phyloP scores from a whole-genome alignment of 768 basidiomycete species.

The Lactarius psammicola region DNA sequence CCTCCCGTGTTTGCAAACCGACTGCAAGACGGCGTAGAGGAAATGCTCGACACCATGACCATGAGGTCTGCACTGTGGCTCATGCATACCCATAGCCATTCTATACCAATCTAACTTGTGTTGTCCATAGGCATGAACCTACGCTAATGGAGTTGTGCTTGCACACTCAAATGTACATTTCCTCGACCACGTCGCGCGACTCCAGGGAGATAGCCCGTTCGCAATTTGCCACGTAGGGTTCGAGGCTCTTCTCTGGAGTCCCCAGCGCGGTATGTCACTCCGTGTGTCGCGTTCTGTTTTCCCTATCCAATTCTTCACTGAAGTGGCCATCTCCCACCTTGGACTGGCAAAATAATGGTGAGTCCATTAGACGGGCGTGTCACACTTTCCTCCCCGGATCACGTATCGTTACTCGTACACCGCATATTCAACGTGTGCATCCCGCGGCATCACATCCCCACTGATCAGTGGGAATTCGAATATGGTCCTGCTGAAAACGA shows the following conservation, averaged over 20 bases:
- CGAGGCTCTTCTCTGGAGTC: slow-evolving; percentile 88
- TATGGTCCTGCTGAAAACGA: slow-evolving; percentile 81
- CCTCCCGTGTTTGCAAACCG: slow-evolving; percentile 79
- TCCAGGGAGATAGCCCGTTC: slow-evolving; percentile 85
- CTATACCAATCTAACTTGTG: slow-evolving; percentile 15
- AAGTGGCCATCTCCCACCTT: slow-evolving; percentile 1
- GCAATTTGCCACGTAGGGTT: slow-evolving; percentile 72
- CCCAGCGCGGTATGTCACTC: slow-evolving; percentile 75
- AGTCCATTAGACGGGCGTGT: slow-evolving; percentile 75
- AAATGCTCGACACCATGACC: slow-evolving; percentile 91
- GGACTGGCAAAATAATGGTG: slow-evolving; percentile 4
- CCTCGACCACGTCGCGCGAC: slow-evolving; percentile 56
- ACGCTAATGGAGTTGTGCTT: slow-evolving; percentile 85
- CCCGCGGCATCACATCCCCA: slow-evolving; percentile 86
- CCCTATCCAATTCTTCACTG: no score
- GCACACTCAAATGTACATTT: slow-evolving; percentile 80
- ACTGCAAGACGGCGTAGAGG: slow-evolving; percentile 72
- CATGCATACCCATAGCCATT: slow-evolving; percentile 29
- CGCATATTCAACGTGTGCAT: slow-evolving; percentile 97
- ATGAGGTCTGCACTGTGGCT: no score
- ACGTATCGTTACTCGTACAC: slow-evolving; percentile 85
- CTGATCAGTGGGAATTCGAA: slow-evolving; percentile 79
- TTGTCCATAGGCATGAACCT: slow-evolving; percentile 81
- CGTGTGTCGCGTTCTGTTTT: slow-evolving; percentile 47
- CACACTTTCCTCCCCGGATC: slow-evolving; percentile 93